Conservation (phyloP, 805 yeast genomes). For the Deakozyma indianensis region DNA sequence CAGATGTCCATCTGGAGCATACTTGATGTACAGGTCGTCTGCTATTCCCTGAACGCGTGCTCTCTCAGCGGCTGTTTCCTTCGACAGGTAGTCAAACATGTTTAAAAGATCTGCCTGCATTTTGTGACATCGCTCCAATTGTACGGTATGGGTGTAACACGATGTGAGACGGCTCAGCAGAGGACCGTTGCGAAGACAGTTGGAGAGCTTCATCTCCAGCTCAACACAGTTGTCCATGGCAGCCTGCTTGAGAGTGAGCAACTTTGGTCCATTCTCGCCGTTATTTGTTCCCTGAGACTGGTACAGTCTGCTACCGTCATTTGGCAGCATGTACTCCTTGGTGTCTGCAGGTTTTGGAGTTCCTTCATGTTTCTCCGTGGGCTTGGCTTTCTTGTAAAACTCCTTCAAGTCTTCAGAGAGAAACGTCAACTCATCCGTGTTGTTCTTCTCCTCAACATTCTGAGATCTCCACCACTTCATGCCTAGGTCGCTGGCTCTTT, state of each 20-base stretch:
- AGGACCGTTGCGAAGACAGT: constrained; percentile 15
- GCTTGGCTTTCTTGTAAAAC: background rate
- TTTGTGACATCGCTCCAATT: constrained; percentile 15
- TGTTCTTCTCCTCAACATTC: background rate
- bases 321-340: background rate
- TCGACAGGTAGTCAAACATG: constrained; percentile 13
- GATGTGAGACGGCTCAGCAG: constrained; percentile 12
- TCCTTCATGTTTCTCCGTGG: background rate
- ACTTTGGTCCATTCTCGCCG: background rate
- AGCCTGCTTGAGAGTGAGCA: constrained; percentile 13
- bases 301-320: background rate
- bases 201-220: constrained; percentile 14
- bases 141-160: constrained; percentile 13
- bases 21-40: constrained; percentile 17
- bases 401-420: background rate
- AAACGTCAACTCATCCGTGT: background rate
- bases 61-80: constrained; percentile 7
- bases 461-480: background rate
- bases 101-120: constrained; percentile 16
- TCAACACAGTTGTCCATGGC: constrained; percentile 22
- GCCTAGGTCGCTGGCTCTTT: too few relatives aligned
- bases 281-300: background rate
- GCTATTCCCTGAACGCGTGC: constrained; percentile 13
- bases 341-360: background rate
- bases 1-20: constrained; percentile 12